Evolutionary conservation across 2,329 filamentous ascomycete genomes (phyloP).

Genomic region (Exophiala alcalophila): DNA sequence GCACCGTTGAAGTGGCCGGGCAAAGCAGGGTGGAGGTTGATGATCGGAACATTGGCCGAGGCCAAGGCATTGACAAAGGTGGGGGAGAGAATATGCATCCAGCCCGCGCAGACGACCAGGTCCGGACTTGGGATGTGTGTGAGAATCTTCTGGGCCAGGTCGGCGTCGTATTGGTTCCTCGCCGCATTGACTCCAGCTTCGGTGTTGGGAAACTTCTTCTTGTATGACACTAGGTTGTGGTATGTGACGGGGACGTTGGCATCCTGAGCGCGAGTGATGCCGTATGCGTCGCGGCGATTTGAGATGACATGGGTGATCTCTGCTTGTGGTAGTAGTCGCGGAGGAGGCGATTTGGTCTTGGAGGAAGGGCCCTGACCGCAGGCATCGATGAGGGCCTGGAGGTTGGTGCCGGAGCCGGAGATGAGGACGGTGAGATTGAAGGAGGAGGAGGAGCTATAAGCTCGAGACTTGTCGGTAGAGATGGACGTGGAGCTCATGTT

Average conservation of each 20-base stretch:
- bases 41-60: slow-evolving; percentile 62
- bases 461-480: slow-evolving; percentile 22
- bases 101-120: slow-evolving; percentile 77
- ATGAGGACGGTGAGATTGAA: slow-evolving; percentile 61
- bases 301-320: slow-evolving; percentile 63
- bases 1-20: slow-evolving; percentile 74
- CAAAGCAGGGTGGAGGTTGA: slow-evolving; percentile 78
- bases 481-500: slow-evolving; percentile 9
- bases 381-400: slow-evolving; percentile 72
- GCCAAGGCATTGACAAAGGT: slow-evolving; percentile 68
- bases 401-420: slow-evolving; percentile 72
- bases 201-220: slow-evolving; percentile 62
- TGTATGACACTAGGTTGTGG: slow-evolving; percentile 77
- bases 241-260: slow-evolving; percentile 70
- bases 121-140: slow-evolving; percentile 57
- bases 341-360: slow-evolving; percentile 12
- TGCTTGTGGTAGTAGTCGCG: slow-evolving; percentile 44
- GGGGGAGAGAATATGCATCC: slow-evolving; percentile 77
- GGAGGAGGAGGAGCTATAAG: slow-evolving; percentile 23
- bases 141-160: slow-evolving; percentile 67
- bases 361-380: slow-evolving; percentile 41
- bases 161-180: slow-evolving; percentile 69
- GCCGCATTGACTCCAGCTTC: slow-evolving; percentile 51
- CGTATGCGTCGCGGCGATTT: slow-evolving; percentile 63
- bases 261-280: slow-evolving; percentile 58